phyloP scores from a whole-genome alignment of 2,329 filamentous ascomycete species.

The Exophiala sideris region DNA sequence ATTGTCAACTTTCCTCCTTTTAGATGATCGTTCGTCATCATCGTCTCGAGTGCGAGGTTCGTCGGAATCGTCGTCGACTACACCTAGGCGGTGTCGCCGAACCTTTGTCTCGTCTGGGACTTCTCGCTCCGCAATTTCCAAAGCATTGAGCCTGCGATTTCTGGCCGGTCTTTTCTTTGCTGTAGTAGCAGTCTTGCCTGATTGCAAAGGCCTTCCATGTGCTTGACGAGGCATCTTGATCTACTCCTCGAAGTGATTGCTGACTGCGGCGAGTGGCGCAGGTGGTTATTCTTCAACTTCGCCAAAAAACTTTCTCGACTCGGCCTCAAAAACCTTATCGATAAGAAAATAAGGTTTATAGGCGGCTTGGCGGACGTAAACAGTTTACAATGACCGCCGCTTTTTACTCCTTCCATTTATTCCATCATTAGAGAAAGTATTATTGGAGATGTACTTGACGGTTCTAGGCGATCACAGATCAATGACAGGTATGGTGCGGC shows the following conservation, averaged over 20 bases:
- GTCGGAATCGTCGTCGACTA: slow-evolving; percentile 52
- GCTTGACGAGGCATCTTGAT: slow-evolving; percentile 27
- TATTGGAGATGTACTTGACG: too few species aligned
- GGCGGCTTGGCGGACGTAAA: too few species aligned
- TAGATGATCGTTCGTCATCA: slow-evolving; percentile 36
- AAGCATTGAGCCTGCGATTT: slow-evolving; percentile 57
- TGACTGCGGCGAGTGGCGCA: background rate
- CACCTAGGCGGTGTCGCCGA: slow-evolving; percentile 57
- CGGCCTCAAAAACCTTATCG: too few species aligned
- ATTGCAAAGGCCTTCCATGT: slow-evolving; percentile 31
- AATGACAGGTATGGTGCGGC: too few species aligned
- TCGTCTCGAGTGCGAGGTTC: slow-evolving; percentile 38
- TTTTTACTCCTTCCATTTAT: too few species aligned
- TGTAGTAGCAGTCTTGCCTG: slow-evolving; percentile 29
- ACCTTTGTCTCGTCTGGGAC: slow-evolving; percentile 53
- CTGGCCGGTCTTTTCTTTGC: slow-evolving; percentile 33
- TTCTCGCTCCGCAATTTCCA: slow-evolving; percentile 61
- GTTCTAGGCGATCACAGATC: too few species aligned
- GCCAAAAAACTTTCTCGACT: too few species aligned
- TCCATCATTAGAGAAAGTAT: too few species aligned
- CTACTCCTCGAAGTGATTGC: background rate
- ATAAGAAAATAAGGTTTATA: too few species aligned
- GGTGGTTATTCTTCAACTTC: too few species aligned
- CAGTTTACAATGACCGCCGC: too few species aligned
- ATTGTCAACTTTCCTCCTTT: slow-evolving; percentile 33